Conservation (phyloP, 176 grass and related monocot genomes). For the Ananas comosus region DNA sequence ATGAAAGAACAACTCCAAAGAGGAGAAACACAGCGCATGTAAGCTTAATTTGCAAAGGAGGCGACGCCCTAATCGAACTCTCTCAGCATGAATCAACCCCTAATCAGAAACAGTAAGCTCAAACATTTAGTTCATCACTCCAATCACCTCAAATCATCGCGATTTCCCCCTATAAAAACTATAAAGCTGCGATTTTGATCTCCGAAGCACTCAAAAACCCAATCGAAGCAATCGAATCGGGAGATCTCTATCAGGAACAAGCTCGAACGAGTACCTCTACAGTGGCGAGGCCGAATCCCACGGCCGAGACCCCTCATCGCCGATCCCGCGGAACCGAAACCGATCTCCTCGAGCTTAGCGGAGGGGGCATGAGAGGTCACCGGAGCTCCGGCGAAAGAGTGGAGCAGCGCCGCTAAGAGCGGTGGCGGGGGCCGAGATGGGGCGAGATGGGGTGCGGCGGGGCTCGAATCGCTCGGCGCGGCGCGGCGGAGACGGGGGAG, state of each 20-base stretch:
- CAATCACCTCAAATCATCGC: too few relatives aligned
- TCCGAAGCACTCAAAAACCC: not conserved
- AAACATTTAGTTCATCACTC: too few relatives aligned
- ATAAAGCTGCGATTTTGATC: not conserved
- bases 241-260: not conserved
- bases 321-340: conserved; percentile 1
- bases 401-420: conserved; percentile 10
- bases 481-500: not conserved
- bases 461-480: not conserved
- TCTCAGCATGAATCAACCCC: too few relatives aligned
- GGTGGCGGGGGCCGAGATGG: conserved; percentile 5
- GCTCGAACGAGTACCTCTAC: conserved; percentile 15
- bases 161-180: not conserved
- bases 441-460: not conserved
- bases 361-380: conserved; percentile 15
- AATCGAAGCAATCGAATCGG: not conserved
- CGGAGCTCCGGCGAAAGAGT: conserved; percentile 17
- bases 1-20: not conserved
- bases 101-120: too few relatives aligned
- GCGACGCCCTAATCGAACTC: too few relatives aligned
- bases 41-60: too few relatives aligned
- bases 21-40: not conserved
- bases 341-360: not conserved
- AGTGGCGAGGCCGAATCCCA: not conserved
- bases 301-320: conserved; percentile 2